These are phyloP conservation scores for Fagus crenata DNA, from an alignment of 306 rosid genomes.

Conservation along the genomic window DNA sequence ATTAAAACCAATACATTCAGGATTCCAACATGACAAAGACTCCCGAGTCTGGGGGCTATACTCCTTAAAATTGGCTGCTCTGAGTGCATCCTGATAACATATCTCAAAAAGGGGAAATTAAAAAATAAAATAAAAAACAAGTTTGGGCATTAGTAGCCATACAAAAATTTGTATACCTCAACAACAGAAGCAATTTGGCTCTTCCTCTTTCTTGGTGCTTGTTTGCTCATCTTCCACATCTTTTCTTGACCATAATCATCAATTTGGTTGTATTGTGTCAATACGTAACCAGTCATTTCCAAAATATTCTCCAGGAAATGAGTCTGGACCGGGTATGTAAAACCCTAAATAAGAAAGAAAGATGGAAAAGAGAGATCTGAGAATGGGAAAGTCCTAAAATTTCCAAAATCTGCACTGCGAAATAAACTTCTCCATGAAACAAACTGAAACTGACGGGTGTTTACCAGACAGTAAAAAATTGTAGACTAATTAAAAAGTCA, in stretches of 20 bases:
- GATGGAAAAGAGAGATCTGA: neutral
- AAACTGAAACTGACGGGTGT: neutral
- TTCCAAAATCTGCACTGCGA: neutral
- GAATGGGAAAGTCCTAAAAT: slow-evolving; percentile 21
- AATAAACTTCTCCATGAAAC: neutral
- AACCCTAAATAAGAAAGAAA: slow-evolving; percentile 59
- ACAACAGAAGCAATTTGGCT: slow-evolving; percentile 88
- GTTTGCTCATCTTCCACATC: slow-evolving; percentile 88
- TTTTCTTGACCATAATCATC: slow-evolving; percentile 95
- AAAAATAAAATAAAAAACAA: slow-evolving; percentile 22
- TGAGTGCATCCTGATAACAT: slow-evolving; percentile 74
- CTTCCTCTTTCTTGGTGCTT: slow-evolving; percentile 93
- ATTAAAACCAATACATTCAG: slow-evolving; percentile 84
- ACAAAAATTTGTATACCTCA: slow-evolving; percentile 54
- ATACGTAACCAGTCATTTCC: slow-evolving; percentile 69
- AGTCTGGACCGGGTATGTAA: slow-evolving; percentile 75
- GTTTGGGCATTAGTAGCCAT: slow-evolving; percentile 18
- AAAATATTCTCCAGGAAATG: slow-evolving; percentile 88
- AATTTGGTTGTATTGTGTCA: slow-evolving; percentile 81
- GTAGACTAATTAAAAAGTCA: neutral
- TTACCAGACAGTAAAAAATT: neutral
- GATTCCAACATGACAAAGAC: slow-evolving; percentile 91
- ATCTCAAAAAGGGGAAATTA: slow-evolving; percentile 15
- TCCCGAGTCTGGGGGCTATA: slow-evolving; percentile 75
- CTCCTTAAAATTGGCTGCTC: slow-evolving; percentile 66